Conservation (phyloP, 1,139 yeast genomes). For the Debaryomyces nepalensis region DNA sequence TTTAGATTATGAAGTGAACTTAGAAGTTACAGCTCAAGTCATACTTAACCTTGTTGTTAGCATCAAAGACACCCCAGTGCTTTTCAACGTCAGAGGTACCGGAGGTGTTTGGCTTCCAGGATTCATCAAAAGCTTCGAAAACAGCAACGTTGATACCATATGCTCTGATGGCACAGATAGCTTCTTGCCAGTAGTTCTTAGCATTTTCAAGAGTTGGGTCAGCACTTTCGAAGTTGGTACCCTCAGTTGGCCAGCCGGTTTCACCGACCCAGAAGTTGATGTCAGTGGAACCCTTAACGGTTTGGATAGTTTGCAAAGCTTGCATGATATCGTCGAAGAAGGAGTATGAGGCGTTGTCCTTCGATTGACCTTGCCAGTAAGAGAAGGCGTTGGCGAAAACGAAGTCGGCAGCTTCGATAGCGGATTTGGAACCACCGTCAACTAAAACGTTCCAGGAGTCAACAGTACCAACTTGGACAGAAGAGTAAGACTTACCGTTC, state of each 20-base stretch:
- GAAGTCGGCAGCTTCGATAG: slow-evolving; percentile 78
- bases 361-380: slow-evolving; percentile 97
- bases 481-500: slow-evolving; percentile 74
- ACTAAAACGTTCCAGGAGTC: slow-evolving; percentile 95
- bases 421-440: slow-evolving; percentile 71
- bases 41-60: slow-evolving; percentile 60
- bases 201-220: slow-evolving; percentile 77
- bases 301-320: slow-evolving; percentile 85
- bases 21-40: slow-evolving; percentile 58
- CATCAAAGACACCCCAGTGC: slow-evolving; percentile 89
- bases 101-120: slow-evolving; percentile 91
- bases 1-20: slow-evolving; percentile 1
- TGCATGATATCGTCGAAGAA: slow-evolving; percentile 97
- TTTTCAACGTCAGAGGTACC: slow-evolving; percentile 86
- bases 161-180: slow-evolving; percentile 88
- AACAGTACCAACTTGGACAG: slow-evolving; percentile 84
- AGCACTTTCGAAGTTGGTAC: slow-evolving; percentile 69
- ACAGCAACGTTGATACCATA: slow-evolving; percentile 94
- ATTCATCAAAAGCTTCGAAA: slow-evolving; percentile 94
- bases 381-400: slow-evolving; percentile 94
- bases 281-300: slow-evolving; percentile 82
- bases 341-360: slow-evolving; percentile 78
- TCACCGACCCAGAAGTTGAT: slow-evolving; percentile 95
- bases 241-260: slow-evolving; percentile 97
- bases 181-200: slow-evolving; percentile 78